Percentiles rank a stretch among this genome's conserved stretches.
These are phyloP conservation scores for Erodium chrysanthum DNA, from an alignment of 441 rosid species.

Conservation along the genomic window DNA sequence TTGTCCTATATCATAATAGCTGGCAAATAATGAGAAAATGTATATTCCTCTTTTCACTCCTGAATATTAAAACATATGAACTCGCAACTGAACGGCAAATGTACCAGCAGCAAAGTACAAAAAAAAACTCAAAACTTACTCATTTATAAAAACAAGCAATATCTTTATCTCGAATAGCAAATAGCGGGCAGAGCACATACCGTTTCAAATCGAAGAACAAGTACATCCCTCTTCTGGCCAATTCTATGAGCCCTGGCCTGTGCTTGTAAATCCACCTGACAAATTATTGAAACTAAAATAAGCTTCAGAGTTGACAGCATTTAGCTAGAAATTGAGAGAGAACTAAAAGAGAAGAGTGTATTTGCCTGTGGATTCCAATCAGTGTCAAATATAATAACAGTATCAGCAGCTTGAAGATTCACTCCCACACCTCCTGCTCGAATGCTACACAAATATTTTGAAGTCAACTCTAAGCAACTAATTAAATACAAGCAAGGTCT, in stretches of 20 bases:
- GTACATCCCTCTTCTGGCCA: constrained; percentile 95
- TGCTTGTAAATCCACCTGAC: constrained; percentile 93
- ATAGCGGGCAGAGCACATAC: constrained; percentile 27
- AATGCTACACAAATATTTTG: constrained; percentile 41
- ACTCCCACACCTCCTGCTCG: constrained; percentile 98
- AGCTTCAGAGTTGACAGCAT: constrained; percentile 11
- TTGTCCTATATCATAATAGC: too few relatives aligned
- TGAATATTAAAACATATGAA: background rate
- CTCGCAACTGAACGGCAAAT: background rate
- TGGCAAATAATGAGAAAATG: background rate
- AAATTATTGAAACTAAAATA: constrained; percentile 11
- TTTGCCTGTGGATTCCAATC: constrained; percentile 95
- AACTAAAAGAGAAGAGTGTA: constrained; percentile 18
- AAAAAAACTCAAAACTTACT: background rate
- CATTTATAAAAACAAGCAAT: constrained; percentile 10
- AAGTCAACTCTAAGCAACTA: constrained; percentile 22
- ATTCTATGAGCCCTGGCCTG: constrained; percentile 96
- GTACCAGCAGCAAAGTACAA: background rate
- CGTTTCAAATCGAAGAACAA: constrained; percentile 90
- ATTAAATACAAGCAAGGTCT: constrained; percentile 11
- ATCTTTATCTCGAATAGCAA: constrained; percentile 3
- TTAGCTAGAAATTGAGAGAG: background rate
- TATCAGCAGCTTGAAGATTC: constrained; percentile 95
- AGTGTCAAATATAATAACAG: constrained; percentile 86
- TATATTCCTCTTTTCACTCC: background rate